Percentiles rank a stretch among this genome's conserved stretches.
phyloP scores from a whole-genome alignment of 2,329 filamentous ascomycete genomes.

The Fusarium keratoplasticum region DNA sequence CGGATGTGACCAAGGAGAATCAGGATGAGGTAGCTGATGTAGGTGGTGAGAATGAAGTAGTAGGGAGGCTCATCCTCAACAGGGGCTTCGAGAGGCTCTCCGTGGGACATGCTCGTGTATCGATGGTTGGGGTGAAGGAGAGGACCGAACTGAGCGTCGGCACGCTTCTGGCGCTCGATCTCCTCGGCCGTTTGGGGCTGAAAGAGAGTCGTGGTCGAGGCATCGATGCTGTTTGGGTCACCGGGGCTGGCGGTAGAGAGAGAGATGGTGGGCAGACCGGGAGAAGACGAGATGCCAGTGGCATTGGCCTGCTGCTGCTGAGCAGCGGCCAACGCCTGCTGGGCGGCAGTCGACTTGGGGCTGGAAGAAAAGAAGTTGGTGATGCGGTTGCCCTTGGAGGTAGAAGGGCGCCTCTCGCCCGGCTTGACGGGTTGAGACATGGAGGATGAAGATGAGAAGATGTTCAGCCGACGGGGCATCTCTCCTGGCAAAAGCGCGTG shows the following conservation, averaged over 20 bases:
- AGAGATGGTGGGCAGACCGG: conserved; percentile 89
- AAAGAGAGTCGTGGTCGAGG: conserved; percentile 82
- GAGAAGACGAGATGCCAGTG: conserved; percentile 76
- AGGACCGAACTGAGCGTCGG: conserved; percentile 92
- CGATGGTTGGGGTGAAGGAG: conserved; percentile 83
- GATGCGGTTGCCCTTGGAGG: conserved; percentile 80
- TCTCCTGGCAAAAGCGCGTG: conserved; percentile 48
- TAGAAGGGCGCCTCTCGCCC: conserved; percentile 68
- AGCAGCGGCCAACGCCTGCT: conserved; percentile 76
- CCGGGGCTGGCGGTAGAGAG: conserved; percentile 87
- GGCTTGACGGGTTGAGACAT: conserved; percentile 61
- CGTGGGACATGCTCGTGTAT: conserved; percentile 89
- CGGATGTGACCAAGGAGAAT: conserved; percentile 95
- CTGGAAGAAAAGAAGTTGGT: conserved; percentile 86
- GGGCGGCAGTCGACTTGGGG: conserved; percentile 76
- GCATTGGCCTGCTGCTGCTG: conserved; percentile 66
- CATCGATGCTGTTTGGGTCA: conserved; percentile 77
- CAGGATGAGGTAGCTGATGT: conserved; percentile 96
- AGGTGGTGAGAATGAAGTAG: conserved; percentile 96
- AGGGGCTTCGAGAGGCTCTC: conserved; percentile 81
- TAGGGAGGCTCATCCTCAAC: conserved; percentile 96
- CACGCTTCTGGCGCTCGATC: conserved; percentile 77
- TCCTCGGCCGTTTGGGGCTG: conserved; percentile 89
- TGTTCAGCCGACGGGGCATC: conserved; percentile 72
- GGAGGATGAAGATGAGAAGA: conserved; percentile 64